Percentiles rank a stretch among this genome's conserved stretches.
Evolutionary conservation across 1,284 basidiomycete genomes (phyloP).

Genomic region (Bjerkandera adusta): DNA sequence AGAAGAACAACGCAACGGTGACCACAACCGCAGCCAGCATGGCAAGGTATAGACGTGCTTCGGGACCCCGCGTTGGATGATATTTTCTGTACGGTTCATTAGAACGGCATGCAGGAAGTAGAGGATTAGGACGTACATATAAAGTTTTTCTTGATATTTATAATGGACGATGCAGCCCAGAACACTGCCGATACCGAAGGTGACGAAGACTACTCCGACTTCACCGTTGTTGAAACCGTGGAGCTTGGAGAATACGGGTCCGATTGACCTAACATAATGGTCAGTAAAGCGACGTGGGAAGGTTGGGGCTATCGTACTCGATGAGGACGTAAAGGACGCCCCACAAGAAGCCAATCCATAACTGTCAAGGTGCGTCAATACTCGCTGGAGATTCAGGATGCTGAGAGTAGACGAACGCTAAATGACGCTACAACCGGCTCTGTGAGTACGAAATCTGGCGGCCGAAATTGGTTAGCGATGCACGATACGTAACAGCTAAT

Average conservation of each 20-base stretch:
- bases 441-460: constrained; percentile 60
- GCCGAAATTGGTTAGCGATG: not conserved
- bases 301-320: too few relatives aligned
- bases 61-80: constrained; percentile 56
- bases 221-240: constrained; percentile 67
- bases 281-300: constrained; percentile 22
- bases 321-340: constrained; percentile 73
- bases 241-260: constrained; percentile 56
- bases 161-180: constrained; percentile 58
- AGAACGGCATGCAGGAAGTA: not conserved
- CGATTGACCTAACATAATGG: constrained; percentile 47
- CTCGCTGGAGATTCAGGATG: too few relatives aligned
- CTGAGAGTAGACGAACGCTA: constrained; percentile 44
- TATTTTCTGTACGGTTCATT: constrained; percentile 45
- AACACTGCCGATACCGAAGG: constrained; percentile 62
- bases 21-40: constrained; percentile 64
- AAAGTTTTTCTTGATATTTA: constrained; percentile 61
- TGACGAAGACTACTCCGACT: constrained; percentile 59
- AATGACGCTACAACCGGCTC: constrained; percentile 78
- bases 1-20: constrained; percentile 65
- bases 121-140: constrained; percentile 39
- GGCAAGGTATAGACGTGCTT: constrained; percentile 71
- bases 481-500: not conserved
- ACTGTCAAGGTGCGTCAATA: constrained; percentile 32
- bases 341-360: constrained; percentile 80